These are phyloP conservation scores for Suillus lakei DNA, from an alignment of 768 basidiomycete species.

Conservation along the genomic window DNA sequence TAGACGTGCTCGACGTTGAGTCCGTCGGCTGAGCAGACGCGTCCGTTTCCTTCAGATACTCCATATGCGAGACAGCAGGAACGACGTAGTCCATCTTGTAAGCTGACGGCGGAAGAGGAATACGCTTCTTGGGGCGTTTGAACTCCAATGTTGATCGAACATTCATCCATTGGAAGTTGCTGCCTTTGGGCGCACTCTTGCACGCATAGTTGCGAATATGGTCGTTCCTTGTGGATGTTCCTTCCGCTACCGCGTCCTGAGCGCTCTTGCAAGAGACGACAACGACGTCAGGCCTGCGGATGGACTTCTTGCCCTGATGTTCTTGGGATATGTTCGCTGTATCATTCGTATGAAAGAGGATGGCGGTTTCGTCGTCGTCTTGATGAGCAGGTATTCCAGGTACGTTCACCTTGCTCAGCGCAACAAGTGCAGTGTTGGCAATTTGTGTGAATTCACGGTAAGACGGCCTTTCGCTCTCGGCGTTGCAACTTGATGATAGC, in stretches of 20 bases:
- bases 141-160: not conserved
- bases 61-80: not conserved
- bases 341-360: conserved; percentile 4
- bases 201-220: not conserved
- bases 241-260: not conserved
- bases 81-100: not conserved
- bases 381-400: not conserved
- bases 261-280: not conserved
- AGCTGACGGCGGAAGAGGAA: not conserved
- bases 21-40: not conserved
- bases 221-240: not conserved
- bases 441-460: not conserved
- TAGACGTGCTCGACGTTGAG: not conserved
- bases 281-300: conserved; percentile 5
- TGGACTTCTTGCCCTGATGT: not conserved
- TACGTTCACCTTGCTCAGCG: not conserved
- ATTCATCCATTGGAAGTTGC: not conserved
- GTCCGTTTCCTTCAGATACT: not conserved
- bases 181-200: not conserved
- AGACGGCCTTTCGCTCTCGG: not conserved
- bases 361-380: not conserved
- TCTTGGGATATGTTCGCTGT: not conserved
- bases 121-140: not conserved
- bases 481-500: not conserved
- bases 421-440: not conserved